Evolutionary conservation across 345 rosid species (phyloP).

Genomic region (Orychophragmus violaceus): DNA sequence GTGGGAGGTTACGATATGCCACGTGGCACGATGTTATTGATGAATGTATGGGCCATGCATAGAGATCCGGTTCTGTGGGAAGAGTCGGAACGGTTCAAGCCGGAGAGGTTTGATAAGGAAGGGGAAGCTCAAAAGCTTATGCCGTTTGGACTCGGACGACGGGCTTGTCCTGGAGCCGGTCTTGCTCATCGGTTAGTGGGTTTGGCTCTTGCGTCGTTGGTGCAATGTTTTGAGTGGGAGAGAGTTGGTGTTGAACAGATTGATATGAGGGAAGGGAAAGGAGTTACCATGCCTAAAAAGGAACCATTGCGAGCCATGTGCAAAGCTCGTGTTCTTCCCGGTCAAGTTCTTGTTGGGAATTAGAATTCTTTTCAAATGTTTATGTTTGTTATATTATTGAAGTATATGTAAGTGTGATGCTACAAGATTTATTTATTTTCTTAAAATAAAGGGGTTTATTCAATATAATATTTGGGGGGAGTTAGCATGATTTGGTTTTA

Average conservation of each 20-base stretch:
- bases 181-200: conserved; percentile 35
- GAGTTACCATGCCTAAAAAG: conserved; percentile 31
- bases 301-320: conserved; percentile 35
- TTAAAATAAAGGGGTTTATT: no score
- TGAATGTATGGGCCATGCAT: conserved; percentile 48
- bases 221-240: conserved; percentile 51
- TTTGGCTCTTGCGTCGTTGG: conserved; percentile 33
- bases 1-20: conserved; percentile 40
- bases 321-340: conserved; percentile 24
- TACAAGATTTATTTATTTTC: no score
- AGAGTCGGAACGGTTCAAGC: conserved; percentile 35
- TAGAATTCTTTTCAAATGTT: neutral
- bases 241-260: conserved; percentile 14
- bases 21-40: conserved; percentile 33
- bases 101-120: conserved; percentile 39
- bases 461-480: no score
- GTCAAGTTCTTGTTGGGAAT: neutral
- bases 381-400: no score
- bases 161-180: conserved; percentile 39
- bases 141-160: conserved; percentile 43
- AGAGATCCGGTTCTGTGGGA: conserved; percentile 41
- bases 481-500: no score
- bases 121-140: conserved; percentile 25
- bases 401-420: no score
- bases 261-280: conserved; percentile 36